Base-by-base conservation (phyloP, 192 early-diverging fungal genomes). In the Coemansia javaensis region DNA sequence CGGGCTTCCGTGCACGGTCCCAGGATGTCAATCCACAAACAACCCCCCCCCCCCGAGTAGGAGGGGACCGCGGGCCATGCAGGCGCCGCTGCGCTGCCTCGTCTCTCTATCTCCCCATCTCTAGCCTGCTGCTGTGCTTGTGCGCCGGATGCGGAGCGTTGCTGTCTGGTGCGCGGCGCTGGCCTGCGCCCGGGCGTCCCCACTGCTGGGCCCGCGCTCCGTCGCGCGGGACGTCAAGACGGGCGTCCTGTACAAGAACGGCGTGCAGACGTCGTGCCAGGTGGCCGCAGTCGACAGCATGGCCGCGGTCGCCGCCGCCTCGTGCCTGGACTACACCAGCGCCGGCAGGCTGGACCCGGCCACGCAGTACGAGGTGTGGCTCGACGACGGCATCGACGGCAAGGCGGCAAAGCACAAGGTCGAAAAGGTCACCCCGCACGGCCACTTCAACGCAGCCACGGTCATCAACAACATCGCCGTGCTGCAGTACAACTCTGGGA, bases 261-360 rank as follows among this genome's bases (percentile, higher is more conserved):
- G 43, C 7, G 46, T 40, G 14, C 43, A 37, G 13, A 52, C 57
- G 3, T 40, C 30, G 20, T 60, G 57, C 25, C 36, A 51, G n/a
- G 20, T 60, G 12, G 43, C 41, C 0, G 48, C 39, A 0, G 18
- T 51, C 8, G 37, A 60, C 28, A 40, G 36, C 49, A 38, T 28
- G 9, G 4, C 50, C 6, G 16, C 49, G 22, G 14, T 52, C 5
- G 57, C 46, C 11, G 41, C 49, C 5, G 57, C 57, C 13, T 40
- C 36, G 17, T 60, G 57, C 18, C 21, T 60, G 13, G 37, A 44
- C 7, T 51, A 23, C 6, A 28, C 21, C 1, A 8, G 35, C 2
- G 43, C 21, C 13, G 36, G 35, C 16, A 52, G 10, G 6, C 18
- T 60, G 6, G 49, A 60, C 34, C 11, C 34, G 5, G 18, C 15